These are phyloP conservation scores for Rhizopus sp. DNA, from an alignment of 371 early-diverging fungal species.

Conservation along the genomic window DNA sequence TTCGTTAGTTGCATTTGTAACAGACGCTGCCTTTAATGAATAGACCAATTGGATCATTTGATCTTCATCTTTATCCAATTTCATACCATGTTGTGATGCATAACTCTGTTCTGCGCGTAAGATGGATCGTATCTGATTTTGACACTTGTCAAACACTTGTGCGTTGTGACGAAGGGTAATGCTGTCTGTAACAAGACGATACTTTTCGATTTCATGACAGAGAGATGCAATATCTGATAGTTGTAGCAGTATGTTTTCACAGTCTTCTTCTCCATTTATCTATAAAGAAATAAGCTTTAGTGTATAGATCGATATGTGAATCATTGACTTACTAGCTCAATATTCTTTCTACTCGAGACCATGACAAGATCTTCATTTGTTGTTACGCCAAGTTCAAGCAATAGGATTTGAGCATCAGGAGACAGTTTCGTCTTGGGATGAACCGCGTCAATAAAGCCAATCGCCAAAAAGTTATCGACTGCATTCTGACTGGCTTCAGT, in stretches of 20 bases:
- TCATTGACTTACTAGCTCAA: not conserved
- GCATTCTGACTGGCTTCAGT: constrained; percentile 53
- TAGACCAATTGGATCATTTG: constrained; percentile 58
- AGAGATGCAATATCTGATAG: constrained; percentile 43
- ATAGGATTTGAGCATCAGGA: constrained; percentile 49
- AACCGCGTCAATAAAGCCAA: constrained; percentile 50
- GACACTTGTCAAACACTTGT: constrained; percentile 55
- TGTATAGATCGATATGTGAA: not conserved
- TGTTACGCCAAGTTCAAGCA: constrained; percentile 47
- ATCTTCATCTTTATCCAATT: constrained; percentile 44
- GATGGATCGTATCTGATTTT: constrained; percentile 51
- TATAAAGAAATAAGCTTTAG: not conserved
- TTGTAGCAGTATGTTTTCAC: constrained; percentile 22
- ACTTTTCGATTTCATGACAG: constrained; percentile 49
- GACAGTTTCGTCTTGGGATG: constrained; percentile 48
- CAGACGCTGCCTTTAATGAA: constrained; percentile 39
- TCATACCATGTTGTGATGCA: constrained; percentile 49
- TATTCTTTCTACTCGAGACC: constrained; percentile 32
- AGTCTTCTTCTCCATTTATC: not conserved
- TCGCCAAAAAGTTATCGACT: constrained; percentile 47
- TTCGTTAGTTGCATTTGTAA: constrained; percentile 12
- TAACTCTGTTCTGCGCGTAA: constrained; percentile 47
- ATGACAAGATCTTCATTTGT: constrained; percentile 53
- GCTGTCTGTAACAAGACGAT: constrained; percentile 38
- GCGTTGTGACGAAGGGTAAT: constrained; percentile 38